Conservation (phyloP, 225 moss, liverwort and hornwort species). For the Neckera pumila region DNA sequence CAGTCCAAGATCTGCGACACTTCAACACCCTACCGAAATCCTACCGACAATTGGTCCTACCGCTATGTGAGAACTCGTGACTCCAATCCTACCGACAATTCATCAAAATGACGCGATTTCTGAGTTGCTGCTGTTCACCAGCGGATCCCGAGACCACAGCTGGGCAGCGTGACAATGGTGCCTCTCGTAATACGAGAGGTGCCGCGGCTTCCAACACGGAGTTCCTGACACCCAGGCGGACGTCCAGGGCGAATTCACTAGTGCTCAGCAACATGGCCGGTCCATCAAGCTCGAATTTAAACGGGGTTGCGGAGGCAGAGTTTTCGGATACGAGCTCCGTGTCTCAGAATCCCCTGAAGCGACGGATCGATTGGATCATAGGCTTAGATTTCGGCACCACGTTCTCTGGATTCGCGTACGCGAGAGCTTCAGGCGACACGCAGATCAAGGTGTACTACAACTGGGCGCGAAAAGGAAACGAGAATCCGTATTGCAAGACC, state of each 20-base stretch:
- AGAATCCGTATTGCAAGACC: slow-evolving; percentile 21
- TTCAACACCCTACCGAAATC: background rate
- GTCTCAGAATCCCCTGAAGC: background rate
- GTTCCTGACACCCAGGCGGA: too few relatives aligned
- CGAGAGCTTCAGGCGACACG: background rate
- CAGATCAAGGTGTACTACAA: background rate
- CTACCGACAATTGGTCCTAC: background rate
- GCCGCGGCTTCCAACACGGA: too few relatives aligned
- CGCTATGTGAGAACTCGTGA: background rate
- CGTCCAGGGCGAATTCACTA: background rate
- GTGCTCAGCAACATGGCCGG: too few relatives aligned
- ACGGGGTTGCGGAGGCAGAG: background rate
- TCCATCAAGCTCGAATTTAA: background rate
- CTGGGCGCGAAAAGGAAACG: background rate
- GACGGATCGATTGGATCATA: background rate
- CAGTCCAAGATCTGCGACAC: background rate
- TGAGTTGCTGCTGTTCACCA: background rate
- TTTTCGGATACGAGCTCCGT: too few relatives aligned
- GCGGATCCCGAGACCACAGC: background rate
- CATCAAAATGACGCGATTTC: background rate
- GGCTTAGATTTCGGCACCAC: slow-evolving; percentile 62
- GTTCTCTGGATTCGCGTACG: slow-evolving; percentile 45
- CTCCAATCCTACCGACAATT: too few relatives aligned
- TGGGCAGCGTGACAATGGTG: background rate
- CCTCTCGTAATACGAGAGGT: too few relatives aligned